A percentile compares a stretch with the other conserved stretches of the same genome.
phyloP scores from a whole-genome alignment of 225 moss, liverwort and hornwort genomes.

The Pseudisothecium myosuroides region DNA sequence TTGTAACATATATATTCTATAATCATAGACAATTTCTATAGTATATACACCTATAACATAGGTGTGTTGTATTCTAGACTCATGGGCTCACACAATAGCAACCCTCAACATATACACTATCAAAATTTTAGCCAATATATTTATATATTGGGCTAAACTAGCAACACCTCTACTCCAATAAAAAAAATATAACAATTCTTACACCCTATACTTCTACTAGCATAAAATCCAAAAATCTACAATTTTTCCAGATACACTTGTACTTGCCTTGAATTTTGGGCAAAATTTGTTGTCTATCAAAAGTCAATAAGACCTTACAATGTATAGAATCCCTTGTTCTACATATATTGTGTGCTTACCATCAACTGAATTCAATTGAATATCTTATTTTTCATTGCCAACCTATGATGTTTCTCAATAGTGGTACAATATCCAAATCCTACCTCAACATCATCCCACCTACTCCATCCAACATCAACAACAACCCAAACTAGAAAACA shows the following conservation, averaged over 20 bases:
- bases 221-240: not conserved
- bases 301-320: not conserved
- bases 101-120: no score
- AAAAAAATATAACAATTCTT: not conserved
- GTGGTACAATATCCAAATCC: no score
- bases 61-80: no score
- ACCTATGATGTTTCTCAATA: no score
- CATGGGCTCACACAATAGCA: no score
- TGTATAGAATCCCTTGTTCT: accelerated
- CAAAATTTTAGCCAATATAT: not conserved
- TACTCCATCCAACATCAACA: not conserved
- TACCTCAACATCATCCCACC: not conserved
- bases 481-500: not conserved
- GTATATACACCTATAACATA: no score
- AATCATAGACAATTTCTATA: no score
- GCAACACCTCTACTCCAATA: not conserved
- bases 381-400: not conserved
- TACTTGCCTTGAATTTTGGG: not conserved
- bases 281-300: not conserved
- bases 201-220: accelerated
- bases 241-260: not conserved
- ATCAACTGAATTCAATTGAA: accelerated
- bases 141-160: no score
- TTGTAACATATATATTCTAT: no score
- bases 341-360: accelerated